These are phyloP conservation scores for Candida schatavii DNA, from an alignment of 805 yeast species.

Conservation along the genomic window DNA sequence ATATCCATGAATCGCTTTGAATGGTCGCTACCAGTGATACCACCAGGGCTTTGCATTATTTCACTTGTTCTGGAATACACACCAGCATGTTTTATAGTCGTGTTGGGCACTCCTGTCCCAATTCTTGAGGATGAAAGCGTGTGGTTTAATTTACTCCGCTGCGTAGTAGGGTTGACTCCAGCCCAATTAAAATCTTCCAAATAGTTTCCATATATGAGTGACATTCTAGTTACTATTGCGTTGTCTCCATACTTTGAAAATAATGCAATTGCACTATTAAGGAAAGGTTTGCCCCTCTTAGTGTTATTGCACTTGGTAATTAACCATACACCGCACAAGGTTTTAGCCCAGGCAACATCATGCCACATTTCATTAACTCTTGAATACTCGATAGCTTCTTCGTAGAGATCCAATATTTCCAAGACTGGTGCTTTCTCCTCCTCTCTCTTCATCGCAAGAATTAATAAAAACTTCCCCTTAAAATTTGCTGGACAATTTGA, in stretches of 20 bases:
- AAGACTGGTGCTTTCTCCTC: slow-evolving; percentile 23
- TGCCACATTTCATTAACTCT: slow-evolving; percentile 24
- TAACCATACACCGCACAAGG: slow-evolving; percentile 44
- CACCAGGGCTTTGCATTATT: neutral
- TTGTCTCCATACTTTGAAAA: slow-evolving; percentile 28
- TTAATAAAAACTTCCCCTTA: slow-evolving; percentile 31
- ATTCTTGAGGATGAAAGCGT: neutral
- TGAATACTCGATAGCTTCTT: slow-evolving; percentile 43
- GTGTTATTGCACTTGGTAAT: slow-evolving; percentile 17
- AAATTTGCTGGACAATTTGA: slow-evolving; percentile 35
- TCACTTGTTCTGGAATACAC: neutral
- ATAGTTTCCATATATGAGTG: slow-evolving; percentile 25
- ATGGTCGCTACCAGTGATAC: neutral
- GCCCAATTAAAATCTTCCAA: slow-evolving; percentile 29
- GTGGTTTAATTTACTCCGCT: neutral
- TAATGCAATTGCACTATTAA: slow-evolving; percentile 33
- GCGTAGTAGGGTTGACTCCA: slow-evolving; percentile 12
- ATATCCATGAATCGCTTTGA: neutral
- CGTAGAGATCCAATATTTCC: slow-evolving; percentile 42
- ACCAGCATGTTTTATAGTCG: neutral
- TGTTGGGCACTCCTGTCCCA: neutral
- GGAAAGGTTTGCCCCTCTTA: slow-evolving; percentile 33
- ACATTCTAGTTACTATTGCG: slow-evolving; percentile 20
- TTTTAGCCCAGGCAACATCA: slow-evolving; percentile 40
- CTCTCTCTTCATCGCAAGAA: slow-evolving; percentile 28